Conservation (phyloP, 2,329 filamentous ascomycete genomes). For the Aspergillus pseudoviridinutans region DNA sequence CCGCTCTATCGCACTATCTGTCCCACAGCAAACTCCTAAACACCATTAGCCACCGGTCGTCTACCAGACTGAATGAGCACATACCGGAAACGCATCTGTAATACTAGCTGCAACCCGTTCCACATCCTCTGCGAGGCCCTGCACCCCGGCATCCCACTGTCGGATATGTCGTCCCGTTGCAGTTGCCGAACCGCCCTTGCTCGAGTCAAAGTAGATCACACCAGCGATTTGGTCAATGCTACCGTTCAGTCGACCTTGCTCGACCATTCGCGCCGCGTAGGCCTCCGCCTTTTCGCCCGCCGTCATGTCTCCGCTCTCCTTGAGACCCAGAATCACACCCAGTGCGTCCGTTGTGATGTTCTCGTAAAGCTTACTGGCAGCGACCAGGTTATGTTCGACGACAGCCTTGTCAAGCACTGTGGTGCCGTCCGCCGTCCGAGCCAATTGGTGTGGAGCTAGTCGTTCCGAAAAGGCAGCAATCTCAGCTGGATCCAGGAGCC, state of each 20-base stretch:
- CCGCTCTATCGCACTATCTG: slow-evolving; percentile 32
- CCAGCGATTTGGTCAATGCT: slow-evolving; percentile 92
- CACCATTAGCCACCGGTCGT: background rate
- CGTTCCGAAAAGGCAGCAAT: slow-evolving; percentile 79
- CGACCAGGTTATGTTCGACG: slow-evolving; percentile 91
- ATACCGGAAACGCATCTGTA: slow-evolving; percentile 73
- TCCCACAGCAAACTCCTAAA: slow-evolving; percentile 31
- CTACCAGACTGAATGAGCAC: slow-evolving; percentile 20
- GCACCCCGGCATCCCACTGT: slow-evolving; percentile 85
- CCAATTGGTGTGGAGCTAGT: slow-evolving; percentile 82
- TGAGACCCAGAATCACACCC: slow-evolving; percentile 71
- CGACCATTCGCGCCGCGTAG: slow-evolving; percentile 92
- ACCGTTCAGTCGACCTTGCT: slow-evolving; percentile 82
- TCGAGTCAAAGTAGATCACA: slow-evolving; percentile 76
- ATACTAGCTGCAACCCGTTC: slow-evolving; percentile 80
- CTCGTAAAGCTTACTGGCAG: slow-evolving; percentile 71
- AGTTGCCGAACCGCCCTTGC: slow-evolving; percentile 62
- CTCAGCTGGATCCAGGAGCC: slow-evolving; percentile 75
- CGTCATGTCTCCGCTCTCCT: slow-evolving; percentile 43
- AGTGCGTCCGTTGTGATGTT: slow-evolving; percentile 75
- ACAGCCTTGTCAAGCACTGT: slow-evolving; percentile 92
- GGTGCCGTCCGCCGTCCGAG: slow-evolving; percentile 81
- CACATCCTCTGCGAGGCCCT: slow-evolving; percentile 81
- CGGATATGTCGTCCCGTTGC: slow-evolving; percentile 69
- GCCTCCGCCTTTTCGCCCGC: slow-evolving; percentile 75